A percentile compares a stretch with the other conserved stretches of the same genome.
phyloP scores from a whole-genome alignment of 2,329 filamentous ascomycete species.

The Monilinia aucupariae region DNA sequence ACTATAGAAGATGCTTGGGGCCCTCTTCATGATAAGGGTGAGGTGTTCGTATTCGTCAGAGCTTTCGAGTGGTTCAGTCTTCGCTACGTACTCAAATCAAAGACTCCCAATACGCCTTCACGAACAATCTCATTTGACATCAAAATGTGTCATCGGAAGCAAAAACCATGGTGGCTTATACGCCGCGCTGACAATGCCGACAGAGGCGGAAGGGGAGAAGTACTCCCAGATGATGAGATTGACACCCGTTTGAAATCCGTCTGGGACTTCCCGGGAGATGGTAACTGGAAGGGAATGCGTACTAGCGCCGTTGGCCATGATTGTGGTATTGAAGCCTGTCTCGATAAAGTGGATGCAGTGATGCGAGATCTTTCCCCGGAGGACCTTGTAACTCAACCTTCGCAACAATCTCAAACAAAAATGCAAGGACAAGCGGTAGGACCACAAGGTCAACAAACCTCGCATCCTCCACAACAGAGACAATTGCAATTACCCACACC shows the following conservation, averaged over 20 bases:
- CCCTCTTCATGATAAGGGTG: constrained; percentile 38
- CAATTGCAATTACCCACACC: constrained; percentile 19
- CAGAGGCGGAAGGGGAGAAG: constrained; percentile 20
- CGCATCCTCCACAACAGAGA: constrained; percentile 1
- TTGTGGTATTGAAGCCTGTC: constrained; percentile 37
- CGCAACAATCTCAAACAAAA: constrained; percentile 12
- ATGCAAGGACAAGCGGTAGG: constrained; percentile 5
- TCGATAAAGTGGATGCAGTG: constrained; percentile 29
- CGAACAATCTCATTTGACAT: constrained; percentile 47
- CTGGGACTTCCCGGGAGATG: constrained; percentile 41
- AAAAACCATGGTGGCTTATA: constrained; percentile 38
- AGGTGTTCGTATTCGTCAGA: constrained; percentile 49
- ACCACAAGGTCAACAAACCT: background rate
- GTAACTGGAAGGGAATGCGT: constrained; percentile 45
- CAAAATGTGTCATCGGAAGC: constrained; percentile 45
- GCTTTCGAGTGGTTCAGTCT: constrained; percentile 54
- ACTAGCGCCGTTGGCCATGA: constrained; percentile 44
- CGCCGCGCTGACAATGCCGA: constrained; percentile 28
- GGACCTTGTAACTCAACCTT: background rate
- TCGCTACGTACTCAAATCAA: constrained; percentile 43
- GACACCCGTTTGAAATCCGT: constrained; percentile 41
- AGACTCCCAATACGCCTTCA: constrained; percentile 27
- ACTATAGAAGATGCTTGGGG: constrained; percentile 53
- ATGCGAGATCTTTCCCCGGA: constrained; percentile 24
- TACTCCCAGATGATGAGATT: constrained; percentile 32